Evolutionary conservation across 371 early-diverging fungal species (phyloP).

Genomic region (Actinomortierella ambigua): DNA sequence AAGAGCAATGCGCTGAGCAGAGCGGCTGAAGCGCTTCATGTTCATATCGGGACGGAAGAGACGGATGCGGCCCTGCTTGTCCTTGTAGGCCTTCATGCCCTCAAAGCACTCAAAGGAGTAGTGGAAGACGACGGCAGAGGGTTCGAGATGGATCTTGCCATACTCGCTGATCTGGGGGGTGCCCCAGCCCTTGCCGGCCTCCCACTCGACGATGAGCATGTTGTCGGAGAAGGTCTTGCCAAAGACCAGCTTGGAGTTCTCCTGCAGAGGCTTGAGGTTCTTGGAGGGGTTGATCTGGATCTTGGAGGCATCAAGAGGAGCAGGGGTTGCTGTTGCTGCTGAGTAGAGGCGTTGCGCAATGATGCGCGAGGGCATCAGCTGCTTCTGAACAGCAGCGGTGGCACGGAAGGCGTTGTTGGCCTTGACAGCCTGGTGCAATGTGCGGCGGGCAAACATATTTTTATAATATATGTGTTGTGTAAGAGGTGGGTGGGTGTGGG

Average conservation of each 20-base stretch:
- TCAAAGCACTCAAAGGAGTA: constrained; percentile 94
- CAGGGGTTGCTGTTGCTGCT: constrained; percentile 9
- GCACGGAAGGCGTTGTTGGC: constrained; percentile 23
- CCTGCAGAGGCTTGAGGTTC: constrained; percentile 64
- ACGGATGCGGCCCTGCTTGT: constrained; percentile 78
- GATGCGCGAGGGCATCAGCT: constrained; percentile 20
- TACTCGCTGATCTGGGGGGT: constrained; percentile 81
- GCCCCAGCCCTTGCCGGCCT: constrained; percentile 78
- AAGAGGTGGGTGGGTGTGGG: background rate
- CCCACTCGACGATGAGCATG: constrained; percentile 89
- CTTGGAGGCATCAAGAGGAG: constrained; percentile 52
- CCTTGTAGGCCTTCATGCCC: constrained; percentile 93
- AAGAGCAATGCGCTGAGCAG: constrained; percentile 79
- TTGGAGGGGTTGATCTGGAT: constrained; percentile 50
- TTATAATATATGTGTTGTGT: constrained; percentile 5
- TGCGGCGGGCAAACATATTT: constrained; percentile 46
- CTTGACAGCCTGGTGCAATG: constrained; percentile 42
- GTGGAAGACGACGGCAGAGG: constrained; percentile 91
- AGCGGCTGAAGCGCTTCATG: constrained; percentile 81
- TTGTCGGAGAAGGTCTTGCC: constrained; percentile 93
- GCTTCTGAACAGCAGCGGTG: constrained; percentile 8
- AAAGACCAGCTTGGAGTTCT: constrained; percentile 85
- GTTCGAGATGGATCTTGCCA: constrained; percentile 80
- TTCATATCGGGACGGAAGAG: constrained; percentile 92
- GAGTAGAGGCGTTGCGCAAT: constrained; percentile 34